These are phyloP conservation scores for Lentinula aciculospora DNA, from an alignment of 768 basidiomycete genomes.

Conservation along the genomic window DNA sequence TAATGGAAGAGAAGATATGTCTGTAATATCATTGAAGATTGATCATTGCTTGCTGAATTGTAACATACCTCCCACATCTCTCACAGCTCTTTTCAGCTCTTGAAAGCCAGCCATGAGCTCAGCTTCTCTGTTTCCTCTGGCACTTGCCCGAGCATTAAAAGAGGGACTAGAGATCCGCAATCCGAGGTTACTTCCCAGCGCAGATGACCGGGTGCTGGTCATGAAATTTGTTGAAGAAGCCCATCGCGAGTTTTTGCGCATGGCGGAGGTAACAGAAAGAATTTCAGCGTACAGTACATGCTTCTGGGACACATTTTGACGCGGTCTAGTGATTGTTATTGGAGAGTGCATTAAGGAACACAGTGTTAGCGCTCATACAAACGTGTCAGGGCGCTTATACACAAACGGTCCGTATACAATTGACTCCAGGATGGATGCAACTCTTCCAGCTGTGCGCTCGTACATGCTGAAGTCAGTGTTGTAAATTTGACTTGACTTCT, in stretches of 20 bases:
- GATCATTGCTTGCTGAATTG: constrained; percentile 8
- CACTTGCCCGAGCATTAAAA: constrained; percentile 32
- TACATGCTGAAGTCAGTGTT: too few species aligned
- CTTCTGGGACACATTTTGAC: constrained; percentile 46
- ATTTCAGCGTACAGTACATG: constrained; percentile 90
- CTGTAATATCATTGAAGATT: constrained; percentile 29
- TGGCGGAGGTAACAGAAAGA: constrained; percentile 82
- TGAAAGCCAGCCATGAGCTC: constrained; percentile 90
- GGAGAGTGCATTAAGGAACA: neutral
- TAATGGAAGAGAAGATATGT: constrained; percentile 52
- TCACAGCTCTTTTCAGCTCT: constrained; percentile 70
- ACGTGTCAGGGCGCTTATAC: neutral
- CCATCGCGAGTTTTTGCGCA: constrained; percentile 99
- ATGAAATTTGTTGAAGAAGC: constrained; percentile 66
- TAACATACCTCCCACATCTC: constrained; percentile 58
- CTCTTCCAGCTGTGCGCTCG: too few species aligned
- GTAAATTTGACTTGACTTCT: too few species aligned
- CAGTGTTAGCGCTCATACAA: neutral
- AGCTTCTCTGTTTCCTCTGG: constrained; percentile 60
- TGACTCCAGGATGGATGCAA: too few species aligned
- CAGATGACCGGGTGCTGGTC: constrained; percentile 50
- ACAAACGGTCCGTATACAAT: too few species aligned
- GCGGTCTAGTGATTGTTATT: constrained; percentile 9
- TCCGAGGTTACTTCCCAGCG: constrained; percentile 70
- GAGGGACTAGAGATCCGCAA: constrained; percentile 56